Evolutionary conservation across 371 early-diverging fungal genomes (phyloP), one percentile per base, ranked within the genome.

Genomic region (Circinella umbellata): DNA sequence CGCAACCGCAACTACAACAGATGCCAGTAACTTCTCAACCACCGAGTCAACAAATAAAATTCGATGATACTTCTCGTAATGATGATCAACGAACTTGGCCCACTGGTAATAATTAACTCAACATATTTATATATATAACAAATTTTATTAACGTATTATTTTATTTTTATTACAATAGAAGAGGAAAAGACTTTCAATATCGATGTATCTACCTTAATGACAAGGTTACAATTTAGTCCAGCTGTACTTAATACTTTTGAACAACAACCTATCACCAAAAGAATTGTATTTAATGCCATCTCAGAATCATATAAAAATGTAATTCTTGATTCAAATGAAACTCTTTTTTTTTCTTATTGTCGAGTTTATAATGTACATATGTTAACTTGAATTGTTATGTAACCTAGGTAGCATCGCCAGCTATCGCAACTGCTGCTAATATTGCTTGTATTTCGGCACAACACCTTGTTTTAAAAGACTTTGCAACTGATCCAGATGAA

Each of bases 381-480:
- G 27, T 47, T 11, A 47, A 47, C 47, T 9, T 51, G n/a, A 14
- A 11, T 27, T 9, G 34, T 57, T 27, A 11, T 34, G 27, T 57
- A 7, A 37, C 39, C 1, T 63, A 74, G 71, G 61, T 93, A 27
- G 89, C 94, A 5, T 89, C 91, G 0, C 91, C 95, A 6, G 94
- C 96, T n/a, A 94, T 96, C 7, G 91, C 90, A 36, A 88, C 97
- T 17, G 93, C 97, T 17, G 92, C 96, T 6, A 90, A 92, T 3
- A 97, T 98, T 71, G 98, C 97, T 7, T 88, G 89, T 4, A 88
- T 93, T 53, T 92, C 96, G 20, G 96, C 96, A 4, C 87, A 91
- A 9, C 97, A 97, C 68, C 83, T 98, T 66, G 81, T 98, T 14
- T 73, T 92, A 66, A 97, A 98, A 81, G 99, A 99, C 71, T 98